Percentiles rank a stretch among this genome's conserved stretches.
Evolutionary conservation across 257 asterid species (phyloP).

Genomic region (Petunia secreta): DNA sequence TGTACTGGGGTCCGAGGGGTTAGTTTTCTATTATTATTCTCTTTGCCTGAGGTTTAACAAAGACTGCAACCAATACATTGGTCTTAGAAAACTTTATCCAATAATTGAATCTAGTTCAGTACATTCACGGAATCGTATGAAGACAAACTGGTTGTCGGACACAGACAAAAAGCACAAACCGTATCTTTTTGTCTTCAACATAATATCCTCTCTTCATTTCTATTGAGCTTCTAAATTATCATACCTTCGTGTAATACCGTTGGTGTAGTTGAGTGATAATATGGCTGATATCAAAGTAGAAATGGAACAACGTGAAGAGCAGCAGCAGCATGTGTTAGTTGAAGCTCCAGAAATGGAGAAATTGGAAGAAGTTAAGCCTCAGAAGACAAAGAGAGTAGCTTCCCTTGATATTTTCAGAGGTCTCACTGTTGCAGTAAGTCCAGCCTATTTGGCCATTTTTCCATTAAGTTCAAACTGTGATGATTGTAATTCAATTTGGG

Average conservation of each 20-base stretch:
- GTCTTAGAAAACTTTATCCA: not conserved
- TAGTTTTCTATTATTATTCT: not conserved
- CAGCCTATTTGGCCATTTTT: not conserved
- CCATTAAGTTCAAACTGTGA: not conserved
- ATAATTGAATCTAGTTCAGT: not conserved
- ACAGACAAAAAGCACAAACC: not conserved
- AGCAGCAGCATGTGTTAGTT: conserved; percentile 36
- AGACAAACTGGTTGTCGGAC: not conserved
- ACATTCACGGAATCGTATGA: not conserved
- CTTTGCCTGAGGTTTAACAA: not conserved
- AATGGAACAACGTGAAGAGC: conserved; percentile 4
- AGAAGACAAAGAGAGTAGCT: conserved; percentile 58
- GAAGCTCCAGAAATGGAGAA: conserved; percentile 40
- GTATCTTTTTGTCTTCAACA: not conserved
- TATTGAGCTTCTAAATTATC: not conserved
- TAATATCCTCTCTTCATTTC: not conserved
- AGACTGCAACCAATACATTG: not conserved
- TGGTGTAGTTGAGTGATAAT: conserved; percentile 16
- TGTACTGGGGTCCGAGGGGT: not conserved
- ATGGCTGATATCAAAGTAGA: conserved; percentile 55
- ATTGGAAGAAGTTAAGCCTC: conserved; percentile 16
- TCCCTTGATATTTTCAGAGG: conserved; percentile 81
- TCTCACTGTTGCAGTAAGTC: conserved; percentile 68
- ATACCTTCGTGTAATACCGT: not conserved
- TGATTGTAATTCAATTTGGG: not conserved